These are phyloP conservation scores for Mycena kentingensis DNA, from an alignment of 768 basidiomycete genomes.

Conservation along the genomic window DNA sequence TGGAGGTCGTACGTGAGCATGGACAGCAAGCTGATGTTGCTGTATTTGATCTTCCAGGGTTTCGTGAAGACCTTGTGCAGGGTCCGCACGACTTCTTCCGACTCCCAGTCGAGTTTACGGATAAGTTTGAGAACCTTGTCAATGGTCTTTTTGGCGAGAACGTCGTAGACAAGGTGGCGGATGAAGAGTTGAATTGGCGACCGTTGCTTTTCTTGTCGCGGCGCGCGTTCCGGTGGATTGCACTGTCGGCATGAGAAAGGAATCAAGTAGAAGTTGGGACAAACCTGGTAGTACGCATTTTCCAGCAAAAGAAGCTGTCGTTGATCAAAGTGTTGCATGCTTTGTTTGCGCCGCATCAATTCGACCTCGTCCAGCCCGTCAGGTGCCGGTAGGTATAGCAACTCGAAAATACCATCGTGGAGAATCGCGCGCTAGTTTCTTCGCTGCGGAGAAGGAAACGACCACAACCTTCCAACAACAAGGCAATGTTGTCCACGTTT, in stretches of 20 bases:
- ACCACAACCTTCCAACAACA: slow-evolving; percentile 91
- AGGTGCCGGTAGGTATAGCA: slow-evolving; percentile 6
- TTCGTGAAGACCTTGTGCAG: slow-evolving; percentile 94
- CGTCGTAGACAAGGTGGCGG: slow-evolving; percentile 91
- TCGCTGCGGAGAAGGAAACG: slow-evolving; percentile 87
- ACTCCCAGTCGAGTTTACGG: slow-evolving; percentile 97
- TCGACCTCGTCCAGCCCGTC: too few relatives aligned
- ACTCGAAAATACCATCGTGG: slow-evolving; percentile 67
- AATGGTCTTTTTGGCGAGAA: slow-evolving; percentile 89
- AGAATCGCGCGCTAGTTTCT: slow-evolving; percentile 83
- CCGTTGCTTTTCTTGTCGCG: slow-evolving; percentile 82
- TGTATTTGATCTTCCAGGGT: slow-evolving; percentile 96
- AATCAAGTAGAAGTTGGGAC: neutral
- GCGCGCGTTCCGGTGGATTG: slow-evolving; percentile 93
- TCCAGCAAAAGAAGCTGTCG: slow-evolving; percentile 87
- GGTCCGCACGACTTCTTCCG: slow-evolving; percentile 56
- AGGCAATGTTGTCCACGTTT: slow-evolving; percentile 91
- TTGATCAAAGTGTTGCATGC: slow-evolving; percentile 89
- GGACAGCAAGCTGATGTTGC: slow-evolving; percentile 85
- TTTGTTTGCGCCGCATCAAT: slow-evolving; percentile 93
- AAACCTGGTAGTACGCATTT: slow-evolving; percentile 96
- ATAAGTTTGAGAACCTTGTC: slow-evolving; percentile 94
- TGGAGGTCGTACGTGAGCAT: slow-evolving; percentile 96
- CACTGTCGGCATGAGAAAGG: slow-evolving; percentile 52
- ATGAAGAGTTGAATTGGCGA: slow-evolving; percentile 91